Percentiles rank a stretch among this genome's conserved stretches.
phyloP scores from a whole-genome alignment of 2,329 filamentous ascomycete species.

The Geoglossum cookeanum region DNA sequence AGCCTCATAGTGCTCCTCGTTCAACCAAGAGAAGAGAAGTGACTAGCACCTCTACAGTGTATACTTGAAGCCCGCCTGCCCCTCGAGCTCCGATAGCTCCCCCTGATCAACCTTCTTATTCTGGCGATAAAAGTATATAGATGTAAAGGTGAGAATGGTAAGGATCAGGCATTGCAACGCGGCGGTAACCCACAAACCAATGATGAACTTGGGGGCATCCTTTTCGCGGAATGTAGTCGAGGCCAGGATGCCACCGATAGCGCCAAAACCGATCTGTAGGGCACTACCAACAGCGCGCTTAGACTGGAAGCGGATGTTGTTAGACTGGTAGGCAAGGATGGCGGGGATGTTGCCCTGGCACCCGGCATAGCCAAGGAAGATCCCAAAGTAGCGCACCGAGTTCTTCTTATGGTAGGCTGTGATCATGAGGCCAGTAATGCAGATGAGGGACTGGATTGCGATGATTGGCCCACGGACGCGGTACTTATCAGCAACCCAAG shows the following conservation, averaged over 20 bases:
- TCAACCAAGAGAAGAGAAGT: background rate
- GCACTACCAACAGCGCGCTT: constrained; percentile 28
- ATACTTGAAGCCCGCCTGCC: constrained; percentile 18
- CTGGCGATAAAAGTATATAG: constrained; percentile 14
- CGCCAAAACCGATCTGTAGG: constrained; percentile 31
- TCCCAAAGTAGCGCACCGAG: constrained; percentile 51
- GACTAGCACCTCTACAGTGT: background rate
- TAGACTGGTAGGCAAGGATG: constrained; percentile 39
- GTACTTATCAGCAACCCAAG: constrained; percentile 16
- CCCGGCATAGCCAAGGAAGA: constrained; percentile 68
- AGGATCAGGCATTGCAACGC: constrained; percentile 10
- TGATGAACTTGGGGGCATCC: constrained; percentile 49
- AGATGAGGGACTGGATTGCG: constrained; percentile 13
- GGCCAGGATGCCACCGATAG: constrained; percentile 53
- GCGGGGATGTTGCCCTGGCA: constrained; percentile 81
- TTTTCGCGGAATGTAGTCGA: constrained; percentile 47
- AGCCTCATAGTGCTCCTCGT: background rate
- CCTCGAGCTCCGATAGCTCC: constrained; percentile 16
- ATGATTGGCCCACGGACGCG: constrained; percentile 14
- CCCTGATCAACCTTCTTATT: constrained; percentile 19
- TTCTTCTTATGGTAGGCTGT: constrained; percentile 44
- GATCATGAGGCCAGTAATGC: constrained; percentile 23
- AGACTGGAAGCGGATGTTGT: constrained; percentile 34
- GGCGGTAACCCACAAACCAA: constrained; percentile 40
- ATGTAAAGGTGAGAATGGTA: constrained; percentile 13